Evolutionary conservation across 2,329 filamentous ascomycete species (phyloP), one percentile per base, ranked within the genome.

Genomic region (Penicillium corylophilum): DNA sequence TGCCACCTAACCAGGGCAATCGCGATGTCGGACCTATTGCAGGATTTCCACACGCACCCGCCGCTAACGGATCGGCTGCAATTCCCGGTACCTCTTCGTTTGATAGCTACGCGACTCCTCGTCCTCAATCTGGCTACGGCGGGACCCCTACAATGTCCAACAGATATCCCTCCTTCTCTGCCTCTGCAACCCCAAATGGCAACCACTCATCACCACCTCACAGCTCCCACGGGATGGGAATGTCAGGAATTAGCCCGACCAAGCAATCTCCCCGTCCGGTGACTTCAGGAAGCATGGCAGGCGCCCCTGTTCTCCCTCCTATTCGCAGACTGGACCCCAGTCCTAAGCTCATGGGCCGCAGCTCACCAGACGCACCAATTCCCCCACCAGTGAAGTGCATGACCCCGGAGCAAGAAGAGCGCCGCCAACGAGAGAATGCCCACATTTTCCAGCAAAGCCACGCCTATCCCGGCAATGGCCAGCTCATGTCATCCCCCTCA

Each of bases 1-100:
- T 78, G 69, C 78, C 77, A 18, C 76, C 76, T 20, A 75, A 79
- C 49, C 63, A 80, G 68, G 70, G 79, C 50, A 69, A 81, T 64
- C 64, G 76, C 67, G 70, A 81, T 62, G 64, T 77, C 41, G 74
- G 74, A 4, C 73, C 71, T 45, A 65, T 77, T 40, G 74, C 73
- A 18, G 74, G 75, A 8, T 72, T 77, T 38, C 73, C 71, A n/a
- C 61, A 66, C 15, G 56, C 63, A 22, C 57, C 52, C 13, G 50
- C 64, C 8, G 56, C 63, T n/a, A 69, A 72, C 44, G 66, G 61
- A 13, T 49, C 65, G 4, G 48, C 22, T 26, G 22, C n/a, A 26
- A 15, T 59, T 7, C 62, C 70, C 9, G 65, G 64, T 55, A 38
- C 16, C 35, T 68, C 70, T 13, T 70, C 72, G 35, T 69, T 62